These are phyloP conservation scores for Desmodesmus armatus DNA, from an alignment of 139 green algal species.

Conservation along the genomic window DNA sequence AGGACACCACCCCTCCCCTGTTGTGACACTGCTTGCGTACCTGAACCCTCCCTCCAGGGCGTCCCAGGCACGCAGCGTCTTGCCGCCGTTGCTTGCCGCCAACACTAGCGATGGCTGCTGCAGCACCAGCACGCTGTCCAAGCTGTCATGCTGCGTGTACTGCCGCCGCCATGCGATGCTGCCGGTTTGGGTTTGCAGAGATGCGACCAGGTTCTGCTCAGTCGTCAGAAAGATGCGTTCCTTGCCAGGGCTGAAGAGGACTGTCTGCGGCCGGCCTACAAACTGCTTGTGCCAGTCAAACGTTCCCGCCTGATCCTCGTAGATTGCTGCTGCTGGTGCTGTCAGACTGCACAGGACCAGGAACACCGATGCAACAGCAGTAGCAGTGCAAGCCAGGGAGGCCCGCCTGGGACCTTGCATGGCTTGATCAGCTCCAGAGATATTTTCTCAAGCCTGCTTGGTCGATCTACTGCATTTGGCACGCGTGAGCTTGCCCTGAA, in stretches of 20 bases:
- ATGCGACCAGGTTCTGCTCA: slow-evolving; percentile 61
- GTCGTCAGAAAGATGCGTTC: slow-evolving; percentile 62
- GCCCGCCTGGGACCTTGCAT: too few species aligned
- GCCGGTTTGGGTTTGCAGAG: slow-evolving; percentile 68
- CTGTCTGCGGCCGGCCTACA: slow-evolving; percentile 62
- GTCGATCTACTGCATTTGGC: too few species aligned
- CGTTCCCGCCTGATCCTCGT: slow-evolving; percentile 77
- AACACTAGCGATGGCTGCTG: slow-evolving; percentile 47
- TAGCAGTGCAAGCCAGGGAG: too few species aligned
- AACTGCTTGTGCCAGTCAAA: slow-evolving; percentile 82
- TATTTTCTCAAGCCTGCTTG: too few species aligned
- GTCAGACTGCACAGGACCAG: background rate
- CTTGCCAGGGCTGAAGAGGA: slow-evolving; percentile 54
- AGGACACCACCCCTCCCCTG: too few species aligned
- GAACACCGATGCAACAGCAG: too few species aligned
- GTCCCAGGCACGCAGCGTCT: slow-evolving; percentile 64
- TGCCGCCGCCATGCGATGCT: slow-evolving; percentile 74
- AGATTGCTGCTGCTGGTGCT: slow-evolving; percentile 52
- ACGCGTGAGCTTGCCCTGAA: too few species aligned
- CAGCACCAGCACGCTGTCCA: slow-evolving; percentile 35
- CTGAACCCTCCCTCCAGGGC: slow-evolving; percentile 54
- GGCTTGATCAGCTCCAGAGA: too few species aligned
- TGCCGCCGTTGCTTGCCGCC: slow-evolving; percentile 42
- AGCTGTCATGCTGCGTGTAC: slow-evolving; percentile 42
- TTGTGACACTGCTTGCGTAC: slow-evolving; percentile 57